Base-by-base conservation (phyloP, 2,329 filamentous ascomycete genomes). In the Beauveria medogensis region DNA sequence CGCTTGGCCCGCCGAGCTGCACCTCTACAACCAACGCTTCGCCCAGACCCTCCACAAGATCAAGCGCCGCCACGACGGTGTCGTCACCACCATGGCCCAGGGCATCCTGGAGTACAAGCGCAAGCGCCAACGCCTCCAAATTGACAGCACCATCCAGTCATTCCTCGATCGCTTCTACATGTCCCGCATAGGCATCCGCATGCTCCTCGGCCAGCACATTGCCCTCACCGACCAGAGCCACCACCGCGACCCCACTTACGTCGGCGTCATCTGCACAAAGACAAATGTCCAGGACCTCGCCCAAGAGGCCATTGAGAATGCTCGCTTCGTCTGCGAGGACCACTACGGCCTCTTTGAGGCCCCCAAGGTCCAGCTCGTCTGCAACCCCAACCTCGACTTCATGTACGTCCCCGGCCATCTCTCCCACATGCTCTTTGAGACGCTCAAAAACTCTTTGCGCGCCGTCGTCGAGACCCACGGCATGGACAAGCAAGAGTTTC, bases 331-430 rank as follows among this genome's bases (percentile, higher is more conserved):
- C 40, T 99, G 94, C 72, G 94, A 99, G 75, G 94, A 97, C 72
- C 93, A 97, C 76, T 99, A 97, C 72, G 94, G 94, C 64, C 80
- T 99, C 12, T 99, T 97, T 70, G 93, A 97, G 71, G 92, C 94
- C 9, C 94, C 94, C 60, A 95, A 96, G 74, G 89, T 99, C 67
- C 92, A 97, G 76, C 88, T 99, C 61, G 91, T 99, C 63, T 99
- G 94, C 80, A 92, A 92, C 70, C 89, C 91, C 20, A 87, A 95
- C 73, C 82, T 99, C 70, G 89, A 95, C 80, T 99, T 99, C 78
- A 99, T 99, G 94, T 99, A 99, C 72, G 94, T 99, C 59, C 94
- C 94, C 0, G 94, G 94, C n/a, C 94, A 99, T 77, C 74, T 99
- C 74, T 96, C 92, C 67, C 94, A 99, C 78, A 99, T 99, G 94